Base-by-base conservation (phyloP, 202 grass and related monocot species). In the Alloteropsis angusta region DNA sequence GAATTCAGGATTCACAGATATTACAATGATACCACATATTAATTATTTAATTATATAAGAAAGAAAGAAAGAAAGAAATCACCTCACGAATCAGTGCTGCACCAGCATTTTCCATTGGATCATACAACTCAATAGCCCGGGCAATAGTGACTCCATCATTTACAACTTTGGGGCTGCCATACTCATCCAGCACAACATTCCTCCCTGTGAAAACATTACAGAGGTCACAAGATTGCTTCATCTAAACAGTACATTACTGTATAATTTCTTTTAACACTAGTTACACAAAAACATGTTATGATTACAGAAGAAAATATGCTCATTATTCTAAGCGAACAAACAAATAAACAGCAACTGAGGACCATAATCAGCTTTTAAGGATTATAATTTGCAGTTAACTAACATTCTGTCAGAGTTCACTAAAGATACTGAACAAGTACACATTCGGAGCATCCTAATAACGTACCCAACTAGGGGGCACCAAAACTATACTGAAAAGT, bases 81-180 rank as follows among this genome's bases (percentile, higher is more conserved):
- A 91, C 89, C 83, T 92, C 89, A 80, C 86, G 85, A 61, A 92
- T 88, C 69, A 92, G 53, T 41, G 85, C 86, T 34, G 89, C 89
- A 12, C 89, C 86, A 35, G 83, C 75, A 72, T 92, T 92, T 79
- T 92, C 89, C 86, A 88, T 88, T n/a, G 89, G 89, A 56, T 92
- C 86, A 74, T 65, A 81, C 19, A 92, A 70, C 34, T 92, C 89
- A 26, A 92, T 89, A 74, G 85, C 86, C 9, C 86, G 85, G 42
- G 89, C 89, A 69, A 92, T 92, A 36, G 86, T 92, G 37, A 92
- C 86, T 36, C 89, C 89, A 80, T 92, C 89, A 21, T 92, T 92
- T 49, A 91, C 82, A 75, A 91, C 89, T 74, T 87, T 91, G 43
- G 89, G 89, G 26, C 3, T 68, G n/a, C 85, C 89, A 26, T 70